Conservation (phyloP, 2,329 filamentous ascomycete species). For the Cryphonectria carpinicola region DNA sequence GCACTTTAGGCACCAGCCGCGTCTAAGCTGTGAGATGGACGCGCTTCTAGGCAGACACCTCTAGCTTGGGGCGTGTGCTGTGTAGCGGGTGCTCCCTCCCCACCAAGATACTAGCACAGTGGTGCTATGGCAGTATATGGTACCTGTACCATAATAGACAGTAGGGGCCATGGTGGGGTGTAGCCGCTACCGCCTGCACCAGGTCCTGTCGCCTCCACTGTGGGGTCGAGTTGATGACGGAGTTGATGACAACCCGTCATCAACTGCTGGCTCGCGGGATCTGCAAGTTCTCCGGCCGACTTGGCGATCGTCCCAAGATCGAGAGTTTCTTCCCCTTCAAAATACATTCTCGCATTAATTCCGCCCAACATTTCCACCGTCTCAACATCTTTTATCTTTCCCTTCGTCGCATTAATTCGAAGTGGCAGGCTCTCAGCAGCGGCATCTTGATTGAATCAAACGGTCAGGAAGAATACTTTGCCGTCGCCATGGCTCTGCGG, state of each 20-base stretch:
- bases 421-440: neutral
- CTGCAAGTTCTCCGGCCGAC: conserved; percentile 12
- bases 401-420: neutral
- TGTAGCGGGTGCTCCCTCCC: neutral
- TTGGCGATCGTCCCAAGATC: conserved; percentile 15
- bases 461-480: neutral
- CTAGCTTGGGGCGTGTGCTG: neutral
- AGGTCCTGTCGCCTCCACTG: conserved; percentile 16
- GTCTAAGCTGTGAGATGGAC: conserved; percentile 13
- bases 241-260: conserved; percentile 26
- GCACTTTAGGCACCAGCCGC: conserved; percentile 24
- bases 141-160: neutral
- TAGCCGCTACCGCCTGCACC: neutral
- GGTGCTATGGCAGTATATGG: neutral
- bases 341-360: conserved; percentile 11
- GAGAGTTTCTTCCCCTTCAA: neutral
- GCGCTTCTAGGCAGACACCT: conserved; percentile 27
- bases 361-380: neutral
- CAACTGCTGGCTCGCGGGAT: conserved; percentile 26
- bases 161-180: neutral
- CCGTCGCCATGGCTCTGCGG: conserved; percentile 40
- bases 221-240: conserved; percentile 25
- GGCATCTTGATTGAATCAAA: neutral
- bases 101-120: neutral
- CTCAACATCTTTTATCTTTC: neutral